Percentiles rank a stretch among this genome's conserved stretches.
Evolutionary conservation across 306 rosid species (phyloP).

Genomic region (Cucurbita ficifolia): DNA sequence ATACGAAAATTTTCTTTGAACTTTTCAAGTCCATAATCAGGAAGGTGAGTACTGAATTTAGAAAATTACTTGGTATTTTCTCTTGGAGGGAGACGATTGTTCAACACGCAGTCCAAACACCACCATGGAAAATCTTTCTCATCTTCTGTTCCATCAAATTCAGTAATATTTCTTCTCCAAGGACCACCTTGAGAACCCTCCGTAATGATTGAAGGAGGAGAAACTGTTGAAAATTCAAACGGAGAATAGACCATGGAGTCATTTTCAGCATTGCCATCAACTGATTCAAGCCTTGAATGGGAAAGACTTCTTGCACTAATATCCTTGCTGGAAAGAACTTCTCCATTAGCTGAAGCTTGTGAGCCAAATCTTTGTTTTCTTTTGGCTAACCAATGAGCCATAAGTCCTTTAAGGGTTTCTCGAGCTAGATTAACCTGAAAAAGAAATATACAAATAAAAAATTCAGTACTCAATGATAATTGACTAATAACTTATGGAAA

Average conservation of each 20-base stretch:
- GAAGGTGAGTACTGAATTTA: constrained; percentile 9
- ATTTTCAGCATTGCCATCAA: constrained; percentile 60
- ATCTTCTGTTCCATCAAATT: constrained; percentile 84
- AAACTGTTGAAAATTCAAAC: constrained; percentile 67
- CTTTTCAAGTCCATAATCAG: neutral
- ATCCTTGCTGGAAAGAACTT: constrained; percentile 67
- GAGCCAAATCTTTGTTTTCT: constrained; percentile 68
- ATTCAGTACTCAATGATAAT: neutral
- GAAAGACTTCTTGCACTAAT: constrained; percentile 44
- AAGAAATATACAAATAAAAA: neutral
- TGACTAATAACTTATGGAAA: constrained; percentile 7
- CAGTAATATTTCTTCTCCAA: constrained; percentile 87
- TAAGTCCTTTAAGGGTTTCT: constrained; percentile 94
- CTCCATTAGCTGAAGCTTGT: constrained; percentile 67
- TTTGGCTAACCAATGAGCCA: constrained; percentile 76
- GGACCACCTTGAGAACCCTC: constrained; percentile 97
- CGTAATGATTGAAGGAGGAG: constrained; percentile 82
- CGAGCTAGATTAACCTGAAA: constrained; percentile 85
- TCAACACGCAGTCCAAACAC: constrained; percentile 84
- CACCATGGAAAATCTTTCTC: constrained; percentile 96
- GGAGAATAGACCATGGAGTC: constrained; percentile 88
- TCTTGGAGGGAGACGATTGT: constrained; percentile 79
- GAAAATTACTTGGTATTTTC: constrained; percentile 78
- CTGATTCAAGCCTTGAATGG: constrained; percentile 77
- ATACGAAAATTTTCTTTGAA: neutral